Conservation (phyloP, 441 rosid genomes). For the Euphorbia corollata region DNA sequence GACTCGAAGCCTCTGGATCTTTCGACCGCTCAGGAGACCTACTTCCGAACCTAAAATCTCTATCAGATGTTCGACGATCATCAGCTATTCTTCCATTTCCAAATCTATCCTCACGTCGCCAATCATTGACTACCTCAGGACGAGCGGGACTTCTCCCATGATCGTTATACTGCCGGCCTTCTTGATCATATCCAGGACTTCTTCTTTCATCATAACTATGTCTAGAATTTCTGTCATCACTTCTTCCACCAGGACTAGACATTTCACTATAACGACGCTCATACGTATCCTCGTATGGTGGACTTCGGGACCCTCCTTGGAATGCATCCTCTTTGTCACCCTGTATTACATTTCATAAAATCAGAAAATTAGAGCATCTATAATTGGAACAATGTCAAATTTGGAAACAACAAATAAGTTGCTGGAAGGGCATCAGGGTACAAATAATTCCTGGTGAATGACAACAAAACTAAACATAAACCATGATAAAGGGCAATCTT, state of each 20-base stretch:
- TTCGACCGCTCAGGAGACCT: constrained; percentile 68
- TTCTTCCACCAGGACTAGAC: constrained; percentile 84
- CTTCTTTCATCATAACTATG: constrained; percentile 44
- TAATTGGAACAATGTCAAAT: constrained; percentile 2
- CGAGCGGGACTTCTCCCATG: constrained; percentile 66
- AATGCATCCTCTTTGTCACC: constrained; percentile 63
- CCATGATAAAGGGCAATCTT: constrained; percentile 20
- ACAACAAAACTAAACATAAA: constrained; percentile 5
- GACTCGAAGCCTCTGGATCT: constrained; percentile 60
- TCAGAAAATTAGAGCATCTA: constrained; percentile 7
- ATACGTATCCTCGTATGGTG: constrained; percentile 60
- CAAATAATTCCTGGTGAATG: background rate
- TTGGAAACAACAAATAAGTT: constrained; percentile 11
- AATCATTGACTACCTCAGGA: constrained; percentile 72
- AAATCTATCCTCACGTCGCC: constrained; percentile 94
- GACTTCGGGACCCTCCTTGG: constrained; percentile 82
- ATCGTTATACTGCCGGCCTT: constrained; percentile 49
- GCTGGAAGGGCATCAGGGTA: background rate
- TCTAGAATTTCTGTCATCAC: constrained; percentile 40
- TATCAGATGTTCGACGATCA: constrained; percentile 46
- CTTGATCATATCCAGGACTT: constrained; percentile 79
- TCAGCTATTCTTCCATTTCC: constrained; percentile 56
- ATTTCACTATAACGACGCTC: constrained; percentile 60
- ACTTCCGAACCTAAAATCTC: constrained; percentile 52
- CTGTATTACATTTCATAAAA: constrained; percentile 33